Evolutionary conservation across 176 grass and related monocot genomes (phyloP), one percentile per base, ranked within the genome.

Genomic region (Thinopyrum elongatum): DNA sequence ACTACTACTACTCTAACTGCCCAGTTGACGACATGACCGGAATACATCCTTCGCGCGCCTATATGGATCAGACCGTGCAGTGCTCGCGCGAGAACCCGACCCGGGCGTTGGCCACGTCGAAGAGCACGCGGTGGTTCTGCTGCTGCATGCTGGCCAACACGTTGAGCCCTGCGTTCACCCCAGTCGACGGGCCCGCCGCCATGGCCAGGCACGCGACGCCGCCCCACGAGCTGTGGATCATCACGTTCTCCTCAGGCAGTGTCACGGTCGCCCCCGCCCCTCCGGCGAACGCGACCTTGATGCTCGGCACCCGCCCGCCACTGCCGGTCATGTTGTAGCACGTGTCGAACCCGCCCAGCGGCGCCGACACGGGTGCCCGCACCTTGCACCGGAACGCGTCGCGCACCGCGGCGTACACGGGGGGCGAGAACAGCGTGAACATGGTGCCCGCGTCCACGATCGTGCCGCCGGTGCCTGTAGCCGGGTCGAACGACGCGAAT

Each of bases 131-230:
- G 59, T 94, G 92, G 86, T 97, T 97, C 86, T 94, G 95, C 89
- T 94, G 92, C 76, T 97, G 95, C 90, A 97, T 92, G 90, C 90
- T 97, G 49, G 92, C 95, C 34, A 97, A 19, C 60, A 97, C 95
- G 35, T 97, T 97, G 74, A 93, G 89, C 77, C 90, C 92, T 3
- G 84, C 51, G 87, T 92, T 82, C 25, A 97, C 25, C 33, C 90
- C 90, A 28, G 83, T 80, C 26, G 76, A 17, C 6, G 95, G 92
- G 4, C 61, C 95, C 70, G 90, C 83, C 16, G 92, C 90, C 92
- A 97, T 94, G 8, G 92, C 95, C 81, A 94, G 88, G 80, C 95
- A 97, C 41, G 86, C 74, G 23, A 94, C 6, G 19, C 81, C 81
- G 59, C 90, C 88, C 13, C 82, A 83, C 39, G 90, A 81, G 84